Evolutionary conservation across 352 stramenopile species (phyloP), one percentile per base, ranked within the genome.

Genomic region (Halophytophthora batemanensis): DNA sequence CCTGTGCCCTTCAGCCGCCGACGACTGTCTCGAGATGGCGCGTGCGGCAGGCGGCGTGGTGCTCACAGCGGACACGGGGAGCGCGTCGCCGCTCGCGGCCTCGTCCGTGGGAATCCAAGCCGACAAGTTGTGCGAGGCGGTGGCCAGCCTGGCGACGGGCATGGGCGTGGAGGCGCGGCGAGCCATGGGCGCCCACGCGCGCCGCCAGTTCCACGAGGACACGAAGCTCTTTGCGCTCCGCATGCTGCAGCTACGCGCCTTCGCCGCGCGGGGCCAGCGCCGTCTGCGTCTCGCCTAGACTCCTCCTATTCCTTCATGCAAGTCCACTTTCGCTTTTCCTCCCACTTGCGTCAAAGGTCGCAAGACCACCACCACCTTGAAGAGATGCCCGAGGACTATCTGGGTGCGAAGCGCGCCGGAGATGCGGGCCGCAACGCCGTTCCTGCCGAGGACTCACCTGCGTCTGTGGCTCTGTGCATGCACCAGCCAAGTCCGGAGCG

Each of bases 11-110:
- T 87, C 73, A 63, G 74, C 72, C 10, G 74, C 61, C 35, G 73
- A 74, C 35, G 73, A 87, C 56, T 82, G 74, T 56, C 70, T 87
- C 48, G 77, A 80, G 39, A 71, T 83, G 13, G 76, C 69, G 12
- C 66, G 71, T 21, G 73, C 76, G 5, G 47, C 69, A 1, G 63
- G 73, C 3, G 69, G 57, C 4, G 56, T 85, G 5, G 63, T 87
- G 10, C 43, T 87, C 28, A 70, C 73, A 3, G 69, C 66, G 0
- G 60, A 83, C 47, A 54, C 53, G 8, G 70, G 48, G 11, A 41
- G 61, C 21, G 23, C 38, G 3, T 5, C 62, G 38, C 33, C 62
- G 14, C 47, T 59, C 2, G 22, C 42, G 23, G 23, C 53, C 15
- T 23, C 46, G 11, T 5, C 17, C 19, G 18, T 17, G 3, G n/a